Evolutionary conservation across 345 rosid species (phyloP).

Genomic region (Eutrema heterophyllum): DNA sequence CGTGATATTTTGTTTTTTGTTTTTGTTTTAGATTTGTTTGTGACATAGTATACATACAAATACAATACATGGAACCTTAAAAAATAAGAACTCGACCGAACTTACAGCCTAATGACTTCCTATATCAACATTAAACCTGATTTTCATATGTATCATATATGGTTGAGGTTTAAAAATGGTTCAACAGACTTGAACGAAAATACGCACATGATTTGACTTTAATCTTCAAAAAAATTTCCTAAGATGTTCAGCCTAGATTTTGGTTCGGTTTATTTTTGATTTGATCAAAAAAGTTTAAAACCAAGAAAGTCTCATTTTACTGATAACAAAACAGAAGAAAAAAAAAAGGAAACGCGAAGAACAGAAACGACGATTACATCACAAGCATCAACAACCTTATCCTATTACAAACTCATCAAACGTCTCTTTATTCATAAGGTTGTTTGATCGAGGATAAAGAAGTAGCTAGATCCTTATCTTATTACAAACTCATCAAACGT

Average conservation of each 20-base stretch:
- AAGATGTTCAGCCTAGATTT: not conserved
- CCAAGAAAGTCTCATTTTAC: not conserved
- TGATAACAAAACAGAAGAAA: not conserved
- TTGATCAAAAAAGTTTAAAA: not conserved
- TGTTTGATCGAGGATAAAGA: not conserved
- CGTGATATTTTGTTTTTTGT: too few species aligned
- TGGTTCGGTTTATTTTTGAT: not conserved
- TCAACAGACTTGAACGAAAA: not conserved
- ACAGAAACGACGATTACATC: not conserved
- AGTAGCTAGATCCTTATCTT: not conserved
- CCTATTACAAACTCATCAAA: conserved; percentile 6
- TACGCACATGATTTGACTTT: not conserved
- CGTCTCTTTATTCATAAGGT: not conserved
- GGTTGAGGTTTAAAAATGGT: not conserved
- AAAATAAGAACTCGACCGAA: too few species aligned
- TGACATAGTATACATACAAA: too few species aligned
- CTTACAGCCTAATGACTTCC: too few species aligned
- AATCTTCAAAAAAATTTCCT: not conserved
- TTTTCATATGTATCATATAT: not conserved
- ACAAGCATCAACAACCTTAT: not conserved
- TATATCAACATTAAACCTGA: too few species aligned
- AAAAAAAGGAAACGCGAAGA: not conserved
- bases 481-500: not conserved
- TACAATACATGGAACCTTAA: too few species aligned
- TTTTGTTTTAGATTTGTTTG: too few species aligned